Evolutionary conservation across 345 rosid species (phyloP).

Genomic region (Moricandia moricandioides): DNA sequence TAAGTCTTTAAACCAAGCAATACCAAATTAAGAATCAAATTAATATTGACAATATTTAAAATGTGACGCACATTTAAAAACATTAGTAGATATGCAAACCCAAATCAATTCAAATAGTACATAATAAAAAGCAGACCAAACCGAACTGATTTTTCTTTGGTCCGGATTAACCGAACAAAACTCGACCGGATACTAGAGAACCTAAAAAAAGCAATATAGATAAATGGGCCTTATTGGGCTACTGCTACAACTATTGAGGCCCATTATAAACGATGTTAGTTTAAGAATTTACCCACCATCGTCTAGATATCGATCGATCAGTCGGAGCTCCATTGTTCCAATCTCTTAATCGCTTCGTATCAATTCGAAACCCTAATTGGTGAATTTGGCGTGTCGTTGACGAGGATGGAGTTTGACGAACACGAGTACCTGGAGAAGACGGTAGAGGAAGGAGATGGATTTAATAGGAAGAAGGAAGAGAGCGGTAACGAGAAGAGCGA

Average conservation of each 20-base stretch:
- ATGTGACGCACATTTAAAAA: too few species aligned
- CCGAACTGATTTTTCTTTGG: too few species aligned
- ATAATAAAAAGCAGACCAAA: too few species aligned
- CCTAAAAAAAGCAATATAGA: background rate
- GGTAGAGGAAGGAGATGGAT: constrained; percentile 54
- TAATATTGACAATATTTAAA: too few species aligned
- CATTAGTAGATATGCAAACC: too few species aligned
- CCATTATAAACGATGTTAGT: background rate
- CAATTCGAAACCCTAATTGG: constrained; percentile 30
- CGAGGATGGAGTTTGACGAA: constrained; percentile 83
- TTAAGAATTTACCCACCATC: background rate
- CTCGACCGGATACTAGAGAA: background rate
- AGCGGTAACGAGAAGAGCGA: constrained; percentile 56
- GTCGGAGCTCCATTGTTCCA: background rate
- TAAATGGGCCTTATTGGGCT: background rate
- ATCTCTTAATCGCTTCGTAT: background rate
- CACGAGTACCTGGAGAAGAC: constrained; percentile 92
- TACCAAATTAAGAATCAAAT: too few species aligned
- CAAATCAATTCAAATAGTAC: too few species aligned
- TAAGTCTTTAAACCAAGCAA: too few species aligned
- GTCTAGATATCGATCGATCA: constrained; percentile 20
- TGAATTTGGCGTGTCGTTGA: constrained; percentile 15
- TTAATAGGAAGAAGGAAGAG: constrained; percentile 47
- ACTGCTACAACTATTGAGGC: background rate
- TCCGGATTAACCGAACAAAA: background rate